Evolutionary conservation across 495 filamentous ascomycete species (phyloP).

Genomic region (Penicillium waksmanii): DNA sequence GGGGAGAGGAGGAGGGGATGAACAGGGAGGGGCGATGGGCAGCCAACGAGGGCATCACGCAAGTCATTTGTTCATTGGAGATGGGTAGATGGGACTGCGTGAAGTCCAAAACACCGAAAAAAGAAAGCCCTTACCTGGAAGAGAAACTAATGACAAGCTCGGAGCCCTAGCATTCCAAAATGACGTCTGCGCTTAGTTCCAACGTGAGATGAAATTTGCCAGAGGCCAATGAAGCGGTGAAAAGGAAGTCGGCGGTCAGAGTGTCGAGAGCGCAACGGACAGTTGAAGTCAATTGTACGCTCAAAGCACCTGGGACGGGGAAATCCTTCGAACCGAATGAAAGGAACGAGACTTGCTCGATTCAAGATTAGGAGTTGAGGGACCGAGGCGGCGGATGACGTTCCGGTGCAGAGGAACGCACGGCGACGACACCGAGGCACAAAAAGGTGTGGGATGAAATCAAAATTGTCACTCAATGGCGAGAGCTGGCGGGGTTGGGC

Average conservation of each 20-base stretch:
- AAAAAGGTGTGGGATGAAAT: slow-evolving; percentile 13
- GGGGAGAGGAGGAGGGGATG: background rate
- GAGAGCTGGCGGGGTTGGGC: slow-evolving; percentile 8
- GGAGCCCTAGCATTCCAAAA: slow-evolving; percentile 34
- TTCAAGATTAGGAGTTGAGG: slow-evolving; percentile 33
- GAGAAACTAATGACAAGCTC: slow-evolving; percentile 29
- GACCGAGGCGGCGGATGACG: slow-evolving; percentile 44
- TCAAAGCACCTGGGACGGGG: slow-evolving; percentile 18
- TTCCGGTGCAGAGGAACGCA: slow-evolving; percentile 22
- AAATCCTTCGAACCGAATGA: slow-evolving; percentile 25
- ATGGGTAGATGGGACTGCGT: background rate
- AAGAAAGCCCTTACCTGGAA: slow-evolving; percentile 32
- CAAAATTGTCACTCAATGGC: slow-evolving; percentile 12
- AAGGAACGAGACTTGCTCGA: slow-evolving; percentile 38
- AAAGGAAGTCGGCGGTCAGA: slow-evolving; percentile 7
- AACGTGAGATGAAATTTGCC: slow-evolving; percentile 32
- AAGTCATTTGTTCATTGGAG: too few relatives aligned
- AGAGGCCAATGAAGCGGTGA: slow-evolving; percentile 22
- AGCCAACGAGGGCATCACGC: background rate
- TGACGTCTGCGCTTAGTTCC: slow-evolving; percentile 29
- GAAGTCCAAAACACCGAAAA: background rate
- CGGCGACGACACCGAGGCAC: slow-evolving; percentile 15
- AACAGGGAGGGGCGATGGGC: background rate
- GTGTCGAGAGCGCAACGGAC: slow-evolving; percentile 13
- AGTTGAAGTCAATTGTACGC: slow-evolving; percentile 26